These are phyloP conservation scores for Ganoderma resinaceum DNA, from an alignment of 1,284 basidiomycete genomes.

Conservation along the genomic window DNA sequence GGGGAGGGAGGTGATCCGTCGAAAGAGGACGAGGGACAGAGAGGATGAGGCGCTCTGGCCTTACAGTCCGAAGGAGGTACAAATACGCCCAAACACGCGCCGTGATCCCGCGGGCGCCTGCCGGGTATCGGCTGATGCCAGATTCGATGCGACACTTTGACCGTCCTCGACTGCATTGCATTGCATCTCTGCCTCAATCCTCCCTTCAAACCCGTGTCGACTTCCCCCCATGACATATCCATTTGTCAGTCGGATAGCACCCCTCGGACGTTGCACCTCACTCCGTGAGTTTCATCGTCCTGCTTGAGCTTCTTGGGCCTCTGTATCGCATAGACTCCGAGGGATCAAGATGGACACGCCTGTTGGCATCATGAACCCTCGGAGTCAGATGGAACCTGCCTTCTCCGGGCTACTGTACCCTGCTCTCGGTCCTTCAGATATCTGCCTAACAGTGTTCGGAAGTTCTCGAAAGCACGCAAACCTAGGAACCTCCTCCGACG, in stretches of 20 bases:
- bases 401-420: slow-evolving; percentile 1
- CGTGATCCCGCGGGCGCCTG: slow-evolving; percentile 9
- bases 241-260: background rate
- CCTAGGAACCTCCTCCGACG: slow-evolving; percentile 3
- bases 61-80: slow-evolving; percentile 15
- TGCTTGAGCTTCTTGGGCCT: background rate
- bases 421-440: background rate
- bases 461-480: background rate
- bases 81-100: slow-evolving; percentile 26
- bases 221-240: background rate
- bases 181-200: background rate
- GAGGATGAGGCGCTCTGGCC: slow-evolving; percentile 29
- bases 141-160: background rate
- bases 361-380: slow-evolving; percentile 11
- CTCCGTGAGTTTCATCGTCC: background rate
- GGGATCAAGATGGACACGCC: slow-evolving; percentile 5
- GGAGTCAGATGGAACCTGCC: background rate
- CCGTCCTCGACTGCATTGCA: background rate
- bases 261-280: background rate
- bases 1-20: slow-evolving; percentile 32
- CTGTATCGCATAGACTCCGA: background rate
- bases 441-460: background rate
- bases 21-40: slow-evolving; percentile 28
- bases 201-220: background rate
- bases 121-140: background rate